A percentile compares a stretch with the other conserved stretches of the same genome.
These are phyloP conservation scores for Fomes fomentarius DNA, from an alignment of 1,284 basidiomycete species.

Conservation along the genomic window DNA sequence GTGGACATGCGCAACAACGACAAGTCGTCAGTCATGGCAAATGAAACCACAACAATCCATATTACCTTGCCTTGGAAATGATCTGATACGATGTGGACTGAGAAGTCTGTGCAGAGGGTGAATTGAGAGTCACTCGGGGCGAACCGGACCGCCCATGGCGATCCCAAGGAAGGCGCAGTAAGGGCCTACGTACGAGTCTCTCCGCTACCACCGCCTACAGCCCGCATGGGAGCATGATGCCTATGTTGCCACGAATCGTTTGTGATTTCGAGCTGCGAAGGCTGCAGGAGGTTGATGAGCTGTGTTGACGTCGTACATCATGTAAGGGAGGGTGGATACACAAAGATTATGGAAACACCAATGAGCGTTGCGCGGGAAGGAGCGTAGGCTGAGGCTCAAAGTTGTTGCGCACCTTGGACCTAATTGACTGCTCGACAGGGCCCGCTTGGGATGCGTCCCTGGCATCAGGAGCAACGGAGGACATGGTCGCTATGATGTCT, in stretches of 20 bases:
- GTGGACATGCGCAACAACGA: constrained; percentile 3
- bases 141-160: no score
- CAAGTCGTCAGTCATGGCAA: constrained; percentile 8
- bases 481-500: constrained; percentile 28
- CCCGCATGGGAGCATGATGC: constrained; percentile 77
- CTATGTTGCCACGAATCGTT: constrained; percentile 82
- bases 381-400: no score
- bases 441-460: constrained; percentile 31
- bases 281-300: constrained; percentile 61
- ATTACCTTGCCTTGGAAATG: constrained; percentile 72
- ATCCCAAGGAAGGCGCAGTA: constrained; percentile 1
- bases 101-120: constrained; percentile 59
- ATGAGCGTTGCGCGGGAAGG: neutral
- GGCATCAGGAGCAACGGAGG: constrained; percentile 22
- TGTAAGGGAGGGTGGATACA: neutral
- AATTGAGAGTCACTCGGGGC: constrained; percentile 13
- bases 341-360: constrained; percentile 3
- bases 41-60: neutral
- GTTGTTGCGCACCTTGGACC: constrained; percentile 51
- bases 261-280: constrained; percentile 59
- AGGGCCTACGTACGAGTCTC: constrained; percentile 66
- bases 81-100: constrained; percentile 70
- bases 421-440: constrained; percentile 50
- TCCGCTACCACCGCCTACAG: constrained; percentile 59
- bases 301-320: constrained; percentile 31